Percentiles rank a stretch among this genome's conserved stretches.
These are phyloP conservation scores for Clohesyomyces aquaticus DNA, from an alignment of 495 filamentous ascomycete species.

Conservation along the genomic window DNA sequence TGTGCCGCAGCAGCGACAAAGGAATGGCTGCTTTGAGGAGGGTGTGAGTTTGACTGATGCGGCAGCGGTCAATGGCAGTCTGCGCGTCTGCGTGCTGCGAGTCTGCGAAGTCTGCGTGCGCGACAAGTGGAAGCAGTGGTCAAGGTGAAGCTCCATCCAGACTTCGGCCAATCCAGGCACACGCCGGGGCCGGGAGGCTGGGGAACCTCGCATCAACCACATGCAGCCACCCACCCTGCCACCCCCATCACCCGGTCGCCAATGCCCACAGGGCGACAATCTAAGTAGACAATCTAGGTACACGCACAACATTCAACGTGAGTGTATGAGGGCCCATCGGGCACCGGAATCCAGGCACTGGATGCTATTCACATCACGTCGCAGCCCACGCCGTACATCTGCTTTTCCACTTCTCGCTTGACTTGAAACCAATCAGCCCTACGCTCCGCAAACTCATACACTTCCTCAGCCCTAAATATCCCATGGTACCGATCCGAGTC, in stretches of 20 bases:
- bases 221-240: constrained; percentile 15
- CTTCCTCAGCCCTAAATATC: constrained; percentile 92
- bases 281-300: too few relatives aligned
- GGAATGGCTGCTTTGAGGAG: neutral
- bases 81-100: neutral
- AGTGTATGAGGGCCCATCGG: too few relatives aligned
- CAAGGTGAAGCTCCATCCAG: neutral
- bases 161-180: neutral
- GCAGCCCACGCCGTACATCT: constrained; percentile 97
- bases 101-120: neutral
- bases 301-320: too few relatives aligned
- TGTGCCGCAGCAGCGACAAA: neutral
- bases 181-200: constrained; percentile 1
- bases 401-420: constrained; percentile 84
- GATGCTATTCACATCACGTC: constrained; percentile 67
- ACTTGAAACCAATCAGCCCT: constrained; percentile 94
- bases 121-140: neutral
- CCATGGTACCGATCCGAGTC: constrained; percentile 88
- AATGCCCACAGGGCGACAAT: too few relatives aligned
- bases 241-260: too few relatives aligned
- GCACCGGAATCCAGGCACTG: neutral
- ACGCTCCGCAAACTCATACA: constrained; percentile 94
- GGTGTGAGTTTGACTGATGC: neutral
- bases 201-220: constrained; percentile 10
- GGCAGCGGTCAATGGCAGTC: neutral